These are phyloP conservation scores for Gentiana straminea DNA, from an alignment of 257 asterid genomes.

Conservation along the genomic window DNA sequence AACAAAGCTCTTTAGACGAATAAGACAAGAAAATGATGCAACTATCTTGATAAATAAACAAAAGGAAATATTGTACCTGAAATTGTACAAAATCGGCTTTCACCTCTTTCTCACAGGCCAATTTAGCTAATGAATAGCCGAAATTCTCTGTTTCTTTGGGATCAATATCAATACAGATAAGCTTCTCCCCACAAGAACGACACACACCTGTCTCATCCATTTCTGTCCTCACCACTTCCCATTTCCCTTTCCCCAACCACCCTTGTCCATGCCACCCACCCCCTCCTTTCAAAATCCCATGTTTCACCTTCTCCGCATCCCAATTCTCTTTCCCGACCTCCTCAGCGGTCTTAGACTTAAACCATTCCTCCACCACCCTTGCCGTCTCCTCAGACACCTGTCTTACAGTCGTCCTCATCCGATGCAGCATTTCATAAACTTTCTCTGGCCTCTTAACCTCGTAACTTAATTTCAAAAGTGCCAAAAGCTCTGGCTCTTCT, in stretches of 20 bases:
- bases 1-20: constrained; percentile 9
- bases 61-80: constrained; percentile 40
- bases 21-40: neutral
- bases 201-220: constrained; percentile 61
- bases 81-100: constrained; percentile 48
- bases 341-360: constrained; percentile 48
- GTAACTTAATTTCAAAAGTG: constrained; percentile 61
- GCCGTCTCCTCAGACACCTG: constrained; percentile 88
- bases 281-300: constrained; percentile 74
- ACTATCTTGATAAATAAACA: no score
- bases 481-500: constrained; percentile 81
- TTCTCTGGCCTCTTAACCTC: constrained; percentile 42
- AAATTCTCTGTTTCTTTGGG: constrained; percentile 80
- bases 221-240: constrained; percentile 65
- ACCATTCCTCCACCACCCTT: constrained; percentile 54
- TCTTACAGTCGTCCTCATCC: constrained; percentile 73
- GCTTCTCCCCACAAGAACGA: constrained; percentile 66
- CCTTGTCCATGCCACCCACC: constrained; percentile 99
- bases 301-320: constrained; percentile 56
- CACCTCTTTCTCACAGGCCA: constrained; percentile 61
- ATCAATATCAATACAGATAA: constrained; percentile 86
- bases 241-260: constrained; percentile 83
- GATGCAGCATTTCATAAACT: constrained; percentile 83
- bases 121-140: constrained; percentile 49
- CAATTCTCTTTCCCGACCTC: constrained; percentile 61